Base-by-base conservation (phyloP, 1,139 yeast genomes). In the Casaregolazyma lundiana region DNA sequence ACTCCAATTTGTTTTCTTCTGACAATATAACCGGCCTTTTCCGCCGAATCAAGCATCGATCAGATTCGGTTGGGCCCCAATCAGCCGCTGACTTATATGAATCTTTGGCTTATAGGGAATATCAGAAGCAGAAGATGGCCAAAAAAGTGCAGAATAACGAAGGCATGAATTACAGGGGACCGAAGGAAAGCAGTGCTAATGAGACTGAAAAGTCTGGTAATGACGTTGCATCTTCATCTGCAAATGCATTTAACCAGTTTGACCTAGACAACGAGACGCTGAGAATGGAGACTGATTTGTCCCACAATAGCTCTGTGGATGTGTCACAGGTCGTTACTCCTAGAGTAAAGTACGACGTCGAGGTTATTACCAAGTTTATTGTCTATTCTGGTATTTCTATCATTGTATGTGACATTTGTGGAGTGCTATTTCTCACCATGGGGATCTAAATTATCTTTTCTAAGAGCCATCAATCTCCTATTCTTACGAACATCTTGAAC, bases 321-420 rank as follows among this genome's bases (percentile, higher is more conserved):
- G 48, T 55, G 44, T 56, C 65, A 1, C 50, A 55, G 70, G 38
- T 78, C 67, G 61, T 71, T 64, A 59, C 53, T 17, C 71, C 71
- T 2, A 60, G 73, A 29, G 63, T 78, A 8, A 69, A 89, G 46
- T 82, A 80, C 58, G 92, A 84, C 52, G 81, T 84, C 24, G 90
- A 83, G 53, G 84, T 84, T 15, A 69, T 85, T 38, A 87, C 92
- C 9, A 72, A 90, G 57, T 64, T 85, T 49, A 69, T 83, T 16
- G 84, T 86, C 1, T 88, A 88, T 63, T 80, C 84, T 2, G 95
- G 95, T 0, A 77, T 87, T 21, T 71, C 87, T 0, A 56, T 68
- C 21, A 53, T 62, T 35, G 56, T 60, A 3, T 48, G 52, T 18
- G 59, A 53, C 45, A 38, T 53, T 6, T 50, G 56, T 26, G 59